Percentiles rank a stretch among this genome's conserved stretches.
Conservation (phyloP, 306 rosid species). For the Crataegus laevigata region DNA sequence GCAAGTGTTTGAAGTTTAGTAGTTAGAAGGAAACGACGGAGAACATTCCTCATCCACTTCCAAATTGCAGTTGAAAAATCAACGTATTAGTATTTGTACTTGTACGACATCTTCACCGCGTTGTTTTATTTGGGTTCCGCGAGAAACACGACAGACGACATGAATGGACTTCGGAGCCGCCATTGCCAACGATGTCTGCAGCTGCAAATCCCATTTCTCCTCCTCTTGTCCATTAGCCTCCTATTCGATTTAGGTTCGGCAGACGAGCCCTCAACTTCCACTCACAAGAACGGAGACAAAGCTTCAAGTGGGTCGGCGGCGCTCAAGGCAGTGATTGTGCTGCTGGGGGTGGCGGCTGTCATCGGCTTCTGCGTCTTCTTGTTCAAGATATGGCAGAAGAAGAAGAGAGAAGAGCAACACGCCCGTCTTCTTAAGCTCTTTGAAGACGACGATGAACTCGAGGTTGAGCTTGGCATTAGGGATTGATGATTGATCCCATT, state of each 20-base stretch:
- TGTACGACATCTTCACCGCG: background rate
- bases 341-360: conserved; percentile 38
- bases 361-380: conserved; percentile 41
- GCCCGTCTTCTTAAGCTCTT: conserved; percentile 85
- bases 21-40: background rate
- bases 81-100: background rate
- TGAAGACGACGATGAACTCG: conserved; percentile 89
- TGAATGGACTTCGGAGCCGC: conserved; percentile 29
- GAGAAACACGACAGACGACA: background rate
- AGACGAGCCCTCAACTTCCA: conserved; percentile 27
- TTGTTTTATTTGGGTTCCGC: background rate
- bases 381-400: conserved; percentile 72
- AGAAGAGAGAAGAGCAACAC: conserved; percentile 78
- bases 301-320: conserved; percentile 35
- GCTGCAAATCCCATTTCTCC: conserved; percentile 12
- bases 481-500: conserved; percentile 30
- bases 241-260: conserved; percentile 39
- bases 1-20: background rate
- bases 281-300: conserved; percentile 29
- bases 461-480: conserved; percentile 81
- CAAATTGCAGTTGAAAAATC: background rate
- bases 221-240: conserved; percentile 29
- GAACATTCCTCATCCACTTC: background rate
- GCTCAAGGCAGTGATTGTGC: conserved; percentile 36
- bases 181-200: conserved; percentile 32